Conservation (phyloP, 768 basidiomycete genomes). For the Lanmaoa rubissima region DNA sequence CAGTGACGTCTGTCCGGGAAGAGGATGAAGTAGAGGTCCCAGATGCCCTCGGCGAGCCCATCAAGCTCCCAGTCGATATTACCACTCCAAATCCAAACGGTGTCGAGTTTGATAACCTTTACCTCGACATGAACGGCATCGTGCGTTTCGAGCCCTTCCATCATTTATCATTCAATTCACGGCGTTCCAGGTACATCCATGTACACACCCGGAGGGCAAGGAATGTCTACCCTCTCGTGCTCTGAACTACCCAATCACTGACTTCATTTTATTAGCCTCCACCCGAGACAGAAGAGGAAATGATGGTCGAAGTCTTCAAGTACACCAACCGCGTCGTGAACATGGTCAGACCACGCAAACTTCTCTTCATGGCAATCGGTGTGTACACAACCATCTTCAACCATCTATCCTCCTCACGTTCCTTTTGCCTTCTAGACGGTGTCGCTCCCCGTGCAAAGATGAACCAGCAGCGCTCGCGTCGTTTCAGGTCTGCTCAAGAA, state of each 20-base stretch:
- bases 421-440: slow-evolving; percentile 59
- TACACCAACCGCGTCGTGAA: slow-evolving; percentile 98
- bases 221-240: slow-evolving; percentile 35
- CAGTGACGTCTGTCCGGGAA: slow-evolving; percentile 79
- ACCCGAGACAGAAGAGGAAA: slow-evolving; percentile 96
- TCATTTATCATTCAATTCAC: not conserved
- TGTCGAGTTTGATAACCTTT: slow-evolving; percentile 92
- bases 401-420: not conserved
- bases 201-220: slow-evolving; percentile 98
- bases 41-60: slow-evolving; percentile 62
- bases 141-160: slow-evolving; percentile 41
- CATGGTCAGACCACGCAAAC: slow-evolving; percentile 92
- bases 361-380: slow-evolving; percentile 99
- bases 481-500: slow-evolving; percentile 93
- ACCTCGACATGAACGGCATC: slow-evolving; percentile 99
- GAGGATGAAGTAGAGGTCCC: slow-evolving; percentile 75
- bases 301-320: slow-evolving; percentile 97
- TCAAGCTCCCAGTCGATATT: slow-evolving; percentile 78
- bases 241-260: not conserved
- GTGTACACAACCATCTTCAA: slow-evolving; percentile 23
- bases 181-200: slow-evolving; percentile 80
- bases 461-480: slow-evolving; percentile 98
- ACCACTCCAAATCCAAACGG: slow-evolving; percentile 89
- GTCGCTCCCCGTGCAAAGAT: slow-evolving; percentile 99
- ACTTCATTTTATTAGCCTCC: slow-evolving; percentile 57